Evolutionary conservation across 2,329 filamentous ascomycete genomes (phyloP), one percentile per base, ranked within the genome.

Genomic region (Penicillium thymicola): DNA sequence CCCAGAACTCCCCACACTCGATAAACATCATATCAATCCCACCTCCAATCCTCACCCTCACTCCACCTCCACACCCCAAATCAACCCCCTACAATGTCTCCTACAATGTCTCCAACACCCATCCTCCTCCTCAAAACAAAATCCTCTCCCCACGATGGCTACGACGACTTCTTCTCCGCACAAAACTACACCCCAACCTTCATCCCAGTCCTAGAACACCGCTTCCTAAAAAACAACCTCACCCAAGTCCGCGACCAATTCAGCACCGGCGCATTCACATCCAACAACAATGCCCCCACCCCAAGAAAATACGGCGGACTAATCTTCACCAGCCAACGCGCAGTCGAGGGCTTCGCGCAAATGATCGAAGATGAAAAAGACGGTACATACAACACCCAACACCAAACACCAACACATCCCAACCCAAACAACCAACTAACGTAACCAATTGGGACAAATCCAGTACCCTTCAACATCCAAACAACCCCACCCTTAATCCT

Each of bases 301-400:
- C 13, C 9, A 2, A 46, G 60, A 28, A 67, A 65, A 60, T 80
- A 79, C 62, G 78, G 78, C 27, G 78, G 78, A 1, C 60, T 81
- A 46, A 78, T 81, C 55, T 79, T 81, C 61, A 81, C 78, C 13
- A 79, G 76, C 54, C 78, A 80, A 62, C 67, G 78, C 34, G 77
- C 78, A 4, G 78, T 80, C 1, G 78, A 80, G 54, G 78, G 70
- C 0, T 78, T 80, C 59, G 68, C 71, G 10, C 57, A 67, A 18
- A 68, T 76, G 56, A 65, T 76, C 13, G 63, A 63, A 53, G 61
- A 66, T 3, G 61, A 51, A 10, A 41, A 73, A 32, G 63, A 72
- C 11, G 62, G 71, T 71, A 67, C 56, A 66, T 67, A 45, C 36
- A 42, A 4, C 7, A 18, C 27, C n/a, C 6, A 41, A 16, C 13